Evolutionary conservation across 2,329 filamentous ascomycete genomes (phyloP), one percentile per base, ranked within the genome.

Genomic region (Pseudocercospora eumusae): DNA sequence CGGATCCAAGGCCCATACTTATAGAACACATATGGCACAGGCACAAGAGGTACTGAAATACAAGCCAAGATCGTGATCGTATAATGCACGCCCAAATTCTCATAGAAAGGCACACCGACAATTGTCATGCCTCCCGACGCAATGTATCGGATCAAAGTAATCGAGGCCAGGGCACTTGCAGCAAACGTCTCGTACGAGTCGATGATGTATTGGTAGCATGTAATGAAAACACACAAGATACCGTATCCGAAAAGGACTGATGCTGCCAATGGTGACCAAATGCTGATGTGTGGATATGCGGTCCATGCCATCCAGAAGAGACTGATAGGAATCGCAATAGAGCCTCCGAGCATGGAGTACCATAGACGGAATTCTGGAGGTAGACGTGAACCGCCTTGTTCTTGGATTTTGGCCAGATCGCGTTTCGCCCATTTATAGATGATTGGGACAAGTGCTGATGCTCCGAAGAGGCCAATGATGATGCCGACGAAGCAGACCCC

Each of bases 241-340:
- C 81, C 82, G 64, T 79, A 80, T 5, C 83, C 83, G 67, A 86
- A 84, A 0, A 84, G 65, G 0, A 80, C 77, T n/a, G 77, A 81
- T 0, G 82, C 82, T 1, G 73, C 71, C 2, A 86, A 75, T 0
- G 81, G 80, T 18, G 78, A 80, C 82, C 82, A 85, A 66, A 81
- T 78, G 8, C 78, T 81, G 23, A 84, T 79, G 3, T 68, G 42
- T 4, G 64, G 66, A 20, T 61, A 75, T 36, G 77, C 75, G 0
- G 81, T 84, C 84, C 83, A 86, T 0, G 78, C 84, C 73, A 86
- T 82, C 83, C 83, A 86, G 70, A 86, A 84, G 2, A 86, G 74
- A 0, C 75, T 76, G 28, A 84, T 73, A 0, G 84, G 82, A 1
- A 86, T 77, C 0, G 77, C 71, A 0, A 81, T 79, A 0, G 81